Percentiles rank a stretch among this genome's conserved stretches.
These are phyloP conservation scores for Aspergillus terreus DNA, from an alignment of 2,329 filamentous ascomycete species.

Conservation along the genomic window DNA sequence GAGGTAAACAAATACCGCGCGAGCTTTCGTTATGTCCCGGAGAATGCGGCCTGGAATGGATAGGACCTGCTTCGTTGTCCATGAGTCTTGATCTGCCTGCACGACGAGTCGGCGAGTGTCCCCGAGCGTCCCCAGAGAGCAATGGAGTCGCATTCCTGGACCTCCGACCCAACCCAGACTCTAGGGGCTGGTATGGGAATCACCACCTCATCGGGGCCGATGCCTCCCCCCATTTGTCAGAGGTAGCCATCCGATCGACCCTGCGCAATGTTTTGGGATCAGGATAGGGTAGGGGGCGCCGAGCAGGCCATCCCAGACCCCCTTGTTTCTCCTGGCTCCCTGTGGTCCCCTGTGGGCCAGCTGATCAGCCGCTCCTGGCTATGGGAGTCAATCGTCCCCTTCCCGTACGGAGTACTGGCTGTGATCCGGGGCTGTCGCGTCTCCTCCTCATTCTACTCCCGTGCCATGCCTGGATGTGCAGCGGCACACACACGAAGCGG, in stretches of 20 bases:
- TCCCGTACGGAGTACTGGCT: too few relatives aligned
- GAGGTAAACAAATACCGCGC: conserved; percentile 10
- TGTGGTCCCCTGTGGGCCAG: not conserved
- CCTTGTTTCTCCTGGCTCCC: not conserved
- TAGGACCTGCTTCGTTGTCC: not conserved
- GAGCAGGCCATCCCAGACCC: not conserved
- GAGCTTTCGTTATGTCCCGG: conserved; percentile 1
- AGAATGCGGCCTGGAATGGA: conserved; percentile 19
- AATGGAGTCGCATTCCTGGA: not conserved
- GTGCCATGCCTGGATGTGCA: too few relatives aligned
- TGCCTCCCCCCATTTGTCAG: not conserved
- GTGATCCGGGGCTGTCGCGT: too few relatives aligned
- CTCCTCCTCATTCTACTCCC: too few relatives aligned
- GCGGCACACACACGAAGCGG: too few relatives aligned
- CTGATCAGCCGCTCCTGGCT: not conserved
- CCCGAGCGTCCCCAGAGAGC: not conserved
- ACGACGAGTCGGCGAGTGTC: not conserved
- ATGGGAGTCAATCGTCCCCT: too few relatives aligned
- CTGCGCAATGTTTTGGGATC: not conserved
- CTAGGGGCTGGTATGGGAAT: not conserved
- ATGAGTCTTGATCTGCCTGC: not conserved
- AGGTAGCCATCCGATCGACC: not conserved
- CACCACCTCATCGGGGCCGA: not conserved
- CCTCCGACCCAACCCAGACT: not conserved
- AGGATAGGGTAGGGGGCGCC: not conserved